Conservation (phyloP, 2,329 filamentous ascomycete genomes). For the Epichloe baconii region DNA sequence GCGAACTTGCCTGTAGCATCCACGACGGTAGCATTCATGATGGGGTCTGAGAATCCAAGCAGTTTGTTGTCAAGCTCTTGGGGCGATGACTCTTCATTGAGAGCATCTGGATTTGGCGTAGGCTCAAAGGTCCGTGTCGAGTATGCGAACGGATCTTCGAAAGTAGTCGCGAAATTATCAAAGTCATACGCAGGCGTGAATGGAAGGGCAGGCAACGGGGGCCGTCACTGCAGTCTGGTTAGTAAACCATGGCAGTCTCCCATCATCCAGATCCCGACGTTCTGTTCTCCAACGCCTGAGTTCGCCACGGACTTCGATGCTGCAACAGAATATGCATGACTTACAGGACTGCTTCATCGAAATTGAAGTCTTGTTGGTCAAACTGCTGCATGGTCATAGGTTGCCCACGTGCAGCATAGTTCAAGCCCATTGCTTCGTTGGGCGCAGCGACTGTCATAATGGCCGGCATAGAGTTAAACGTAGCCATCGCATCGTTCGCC, state of each 20-base stretch:
- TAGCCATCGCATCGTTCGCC: conserved; percentile 40
- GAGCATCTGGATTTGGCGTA: conserved; percentile 28
- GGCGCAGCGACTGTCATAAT: conserved; percentile 33
- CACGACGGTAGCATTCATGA: conserved; percentile 46
- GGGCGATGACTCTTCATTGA: conserved; percentile 34
- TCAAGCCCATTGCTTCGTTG: conserved; percentile 34
- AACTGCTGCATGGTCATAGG: conserved; percentile 36
- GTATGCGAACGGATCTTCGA: conserved; percentile 53
- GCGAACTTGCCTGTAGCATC: conserved; percentile 52
- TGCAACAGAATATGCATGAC: conserved; percentile 12
- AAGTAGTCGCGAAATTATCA: conserved; percentile 45
- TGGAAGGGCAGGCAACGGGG: conserved; percentile 26
- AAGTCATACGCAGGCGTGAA: conserved; percentile 50
- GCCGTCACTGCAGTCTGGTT: conserved; percentile 17
- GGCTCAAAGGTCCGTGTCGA: conserved; percentile 35
- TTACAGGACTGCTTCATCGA: conserved; percentile 45
- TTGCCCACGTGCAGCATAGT: conserved; percentile 21
- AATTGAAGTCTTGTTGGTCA: conserved; percentile 35
- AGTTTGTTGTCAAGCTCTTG: conserved; percentile 55
- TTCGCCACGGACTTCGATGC: background rate
- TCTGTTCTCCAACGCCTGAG: background rate
- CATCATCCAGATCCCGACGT: background rate
- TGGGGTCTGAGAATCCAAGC: conserved; percentile 57
- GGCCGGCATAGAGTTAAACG: conserved; percentile 43
- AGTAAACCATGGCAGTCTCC: background rate